These are phyloP conservation scores for Elongisporangium prolatum DNA, from an alignment of 352 stramenopile species.

Conservation along the genomic window DNA sequence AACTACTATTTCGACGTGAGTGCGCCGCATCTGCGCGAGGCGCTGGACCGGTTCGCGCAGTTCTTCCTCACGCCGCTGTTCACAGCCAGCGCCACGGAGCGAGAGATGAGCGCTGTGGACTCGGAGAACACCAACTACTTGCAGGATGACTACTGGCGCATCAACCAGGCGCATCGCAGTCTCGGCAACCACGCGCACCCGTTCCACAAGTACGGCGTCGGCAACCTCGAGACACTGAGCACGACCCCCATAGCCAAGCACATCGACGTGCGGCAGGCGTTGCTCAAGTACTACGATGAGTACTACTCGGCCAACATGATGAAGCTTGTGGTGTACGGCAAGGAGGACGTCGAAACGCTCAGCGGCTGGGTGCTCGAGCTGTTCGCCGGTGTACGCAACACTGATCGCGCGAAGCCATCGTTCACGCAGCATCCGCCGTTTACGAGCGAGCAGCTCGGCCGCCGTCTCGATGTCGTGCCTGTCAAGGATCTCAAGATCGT, in stretches of 20 bases:
- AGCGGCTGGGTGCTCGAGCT: conserved; percentile 57
- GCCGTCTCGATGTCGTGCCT: conserved; percentile 40
- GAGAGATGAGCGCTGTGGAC: conserved; percentile 94
- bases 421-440: conserved; percentile 38
- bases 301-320: conserved; percentile 88
- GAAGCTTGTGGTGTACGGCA: conserved; percentile 84
- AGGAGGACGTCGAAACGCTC: conserved; percentile 78
- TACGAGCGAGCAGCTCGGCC: conserved; percentile 24
- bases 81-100: conserved; percentile 81
- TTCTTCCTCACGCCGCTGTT: conserved; percentile 97
- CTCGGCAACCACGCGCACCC: conserved; percentile 60
- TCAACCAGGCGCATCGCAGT: conserved; percentile 73
- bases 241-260: conserved; percentile 20
- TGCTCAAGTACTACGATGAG: conserved; percentile 81
- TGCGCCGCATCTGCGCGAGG: conserved; percentile 56
- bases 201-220: conserved; percentile 85
- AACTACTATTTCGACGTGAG: conserved; percentile 96
- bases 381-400: conserved; percentile 81
- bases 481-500: conserved; percentile 63
- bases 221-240: conserved; percentile 72
- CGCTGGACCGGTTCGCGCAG: conserved; percentile 93
- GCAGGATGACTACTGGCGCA: conserved; percentile 84
- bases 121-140: conserved; percentile 96
- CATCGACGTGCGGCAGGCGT: conserved; percentile 50
- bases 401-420: conserved; percentile 21